Evolutionary conservation across 768 basidiomycete genomes (phyloP).

Genomic region (Podaxis sp.): DNA sequence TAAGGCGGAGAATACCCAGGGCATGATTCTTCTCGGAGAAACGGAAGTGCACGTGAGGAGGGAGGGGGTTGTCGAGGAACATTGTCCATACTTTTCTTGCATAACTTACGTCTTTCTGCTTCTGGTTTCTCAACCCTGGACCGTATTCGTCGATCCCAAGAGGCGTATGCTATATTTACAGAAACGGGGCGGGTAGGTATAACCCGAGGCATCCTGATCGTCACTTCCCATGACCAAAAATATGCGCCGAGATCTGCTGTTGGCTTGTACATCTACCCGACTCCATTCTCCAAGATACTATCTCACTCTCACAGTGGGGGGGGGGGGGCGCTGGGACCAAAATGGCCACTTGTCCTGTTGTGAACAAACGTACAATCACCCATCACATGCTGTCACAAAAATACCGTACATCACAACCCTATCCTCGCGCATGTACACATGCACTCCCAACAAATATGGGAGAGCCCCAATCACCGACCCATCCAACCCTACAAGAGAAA

Average conservation of each 20-base stretch:
- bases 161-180: neutral
- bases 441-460: neutral
- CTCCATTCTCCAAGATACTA: neutral
- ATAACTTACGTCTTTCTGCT: neutral
- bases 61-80: neutral
- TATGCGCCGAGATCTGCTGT: neutral
- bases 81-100: neutral
- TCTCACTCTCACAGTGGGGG: neutral
- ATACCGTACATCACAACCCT: neutral
- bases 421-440: neutral
- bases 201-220: neutral
- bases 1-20: neutral
- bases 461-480: conserved; percentile 40
- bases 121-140: neutral
- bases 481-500: conserved; percentile 52
- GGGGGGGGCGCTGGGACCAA: neutral
- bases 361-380: neutral
- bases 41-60: neutral
- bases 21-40: conserved; percentile 4
- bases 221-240: neutral
- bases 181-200: neutral
- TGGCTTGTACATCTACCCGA: conserved; percentile 4
- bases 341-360: neutral
- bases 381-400: conserved; percentile 1
- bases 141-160: neutral